A percentile compares a stretch with the other conserved stretches of the same genome.
Evolutionary conservation across 257 asterid genomes (phyloP).

Genomic region (Penstemon newberryi): DNA sequence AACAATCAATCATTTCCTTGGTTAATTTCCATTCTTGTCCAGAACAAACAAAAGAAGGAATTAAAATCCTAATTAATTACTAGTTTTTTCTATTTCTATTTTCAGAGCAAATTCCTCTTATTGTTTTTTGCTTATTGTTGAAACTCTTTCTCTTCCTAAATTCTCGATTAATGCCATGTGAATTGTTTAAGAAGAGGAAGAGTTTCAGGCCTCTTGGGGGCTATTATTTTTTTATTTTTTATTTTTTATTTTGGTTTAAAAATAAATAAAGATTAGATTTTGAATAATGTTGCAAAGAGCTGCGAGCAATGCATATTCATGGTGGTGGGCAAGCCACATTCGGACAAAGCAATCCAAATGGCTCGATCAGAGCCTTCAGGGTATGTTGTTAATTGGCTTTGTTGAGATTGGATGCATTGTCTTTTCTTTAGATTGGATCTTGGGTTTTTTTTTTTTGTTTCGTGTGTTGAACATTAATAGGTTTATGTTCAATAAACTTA

Average conservation of each 20-base stretch:
- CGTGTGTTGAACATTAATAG: not conserved
- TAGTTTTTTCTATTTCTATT: not conserved
- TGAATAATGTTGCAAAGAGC: conserved; percentile 56
- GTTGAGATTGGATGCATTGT: not conserved
- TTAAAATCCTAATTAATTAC: not conserved
- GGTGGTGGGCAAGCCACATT: conserved; percentile 76
- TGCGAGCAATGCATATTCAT: conserved; percentile 60
- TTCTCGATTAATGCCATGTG: conserved; percentile 25
- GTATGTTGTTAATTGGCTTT: conserved; percentile 17
- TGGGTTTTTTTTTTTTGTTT: not conserved
- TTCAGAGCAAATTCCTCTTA: not conserved
- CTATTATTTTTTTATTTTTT: not conserved
- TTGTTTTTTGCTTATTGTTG: not conserved
- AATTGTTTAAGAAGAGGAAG: conserved; percentile 3
- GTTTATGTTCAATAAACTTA: not conserved
- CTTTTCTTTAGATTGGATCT: not conserved
- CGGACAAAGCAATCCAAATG: conserved; percentile 70
- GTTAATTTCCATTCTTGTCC: conserved; percentile 10
- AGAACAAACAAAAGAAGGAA: conserved; percentile 2
- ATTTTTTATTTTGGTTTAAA: not conserved
- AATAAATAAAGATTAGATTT: not conserved
- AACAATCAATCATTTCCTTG: conserved; percentile 5
- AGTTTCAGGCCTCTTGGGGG: conserved; percentile 17
- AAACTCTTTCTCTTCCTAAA: conserved; percentile 33
- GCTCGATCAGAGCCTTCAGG: conserved; percentile 58